Percentiles rank a stretch among this genome's conserved stretches.
These are phyloP conservation scores for Fistulinella prunicolor DNA, from an alignment of 768 basidiomycete species.

Conservation along the genomic window DNA sequence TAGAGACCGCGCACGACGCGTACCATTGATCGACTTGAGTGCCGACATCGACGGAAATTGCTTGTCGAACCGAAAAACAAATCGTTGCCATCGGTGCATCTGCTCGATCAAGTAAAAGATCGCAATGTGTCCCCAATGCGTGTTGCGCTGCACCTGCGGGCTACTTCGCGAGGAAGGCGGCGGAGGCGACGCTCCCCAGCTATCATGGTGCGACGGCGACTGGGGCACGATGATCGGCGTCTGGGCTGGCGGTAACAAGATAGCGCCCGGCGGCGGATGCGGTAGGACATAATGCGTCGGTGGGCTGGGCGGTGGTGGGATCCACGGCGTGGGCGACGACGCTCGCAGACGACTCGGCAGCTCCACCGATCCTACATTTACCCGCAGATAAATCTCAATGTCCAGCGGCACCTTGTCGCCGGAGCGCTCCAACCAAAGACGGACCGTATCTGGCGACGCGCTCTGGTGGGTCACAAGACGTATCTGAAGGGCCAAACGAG, in stretches of 20 bases:
- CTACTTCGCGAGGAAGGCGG: slow-evolving; percentile 25
- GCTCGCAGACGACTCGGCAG: slow-evolving; percentile 22
- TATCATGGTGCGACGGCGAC: slow-evolving; percentile 38
- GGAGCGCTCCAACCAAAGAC: slow-evolving; percentile 80
- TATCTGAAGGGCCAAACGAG: slow-evolving; percentile 43
- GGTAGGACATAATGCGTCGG: slow-evolving; percentile 40
- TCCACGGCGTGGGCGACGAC: slow-evolving; percentile 31
- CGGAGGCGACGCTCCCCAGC: slow-evolving; percentile 37
- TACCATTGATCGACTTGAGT: slow-evolving; percentile 70
- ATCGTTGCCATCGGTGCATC: slow-evolving; percentile 80
- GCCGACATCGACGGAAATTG: slow-evolving; percentile 73
- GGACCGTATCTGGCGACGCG: slow-evolving; percentile 73
- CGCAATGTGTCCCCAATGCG: slow-evolving; percentile 79
- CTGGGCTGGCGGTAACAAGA: slow-evolving; percentile 35
- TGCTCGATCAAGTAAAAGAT: slow-evolving; percentile 77
- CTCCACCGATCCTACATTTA: slow-evolving; percentile 34
- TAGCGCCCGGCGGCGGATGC: slow-evolving; percentile 27
- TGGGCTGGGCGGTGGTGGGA: slow-evolving; percentile 30
- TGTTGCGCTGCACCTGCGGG: slow-evolving; percentile 42
- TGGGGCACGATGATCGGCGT: slow-evolving; percentile 49
- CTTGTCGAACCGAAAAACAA: slow-evolving; percentile 76
- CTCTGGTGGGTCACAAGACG: slow-evolving; percentile 68
- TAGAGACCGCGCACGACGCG: slow-evolving; percentile 14
- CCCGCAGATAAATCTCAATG: slow-evolving; percentile 74
- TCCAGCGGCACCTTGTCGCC: slow-evolving; percentile 69